Conservation (phyloP, 495 filamentous ascomycete genomes). For the Eremomyces bilateralis region DNA sequence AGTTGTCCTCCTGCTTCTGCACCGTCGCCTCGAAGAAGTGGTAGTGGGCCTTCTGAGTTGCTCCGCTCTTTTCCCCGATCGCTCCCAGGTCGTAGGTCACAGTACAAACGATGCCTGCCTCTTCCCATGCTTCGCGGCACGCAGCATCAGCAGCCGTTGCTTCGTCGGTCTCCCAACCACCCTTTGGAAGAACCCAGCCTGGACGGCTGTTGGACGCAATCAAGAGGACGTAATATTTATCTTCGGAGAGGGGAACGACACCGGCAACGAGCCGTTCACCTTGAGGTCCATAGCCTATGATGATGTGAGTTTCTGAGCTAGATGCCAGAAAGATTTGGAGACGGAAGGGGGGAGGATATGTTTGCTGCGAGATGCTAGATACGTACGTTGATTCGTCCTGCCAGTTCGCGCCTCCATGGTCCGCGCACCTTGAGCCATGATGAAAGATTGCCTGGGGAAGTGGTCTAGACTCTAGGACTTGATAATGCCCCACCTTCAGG, state of each 20-base stretch:
- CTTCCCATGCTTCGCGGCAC: constrained; percentile 86
- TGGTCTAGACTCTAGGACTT: no score
- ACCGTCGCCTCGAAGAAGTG: constrained; percentile 79
- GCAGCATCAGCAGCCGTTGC: constrained; percentile 43
- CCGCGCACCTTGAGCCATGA: no score
- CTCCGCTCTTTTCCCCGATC: constrained; percentile 54
- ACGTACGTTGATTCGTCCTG: constrained; percentile 29
- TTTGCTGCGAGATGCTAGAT: background rate
- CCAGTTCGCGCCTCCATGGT: constrained; percentile 26
- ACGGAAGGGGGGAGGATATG: background rate
- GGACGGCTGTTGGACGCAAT: constrained; percentile 76
- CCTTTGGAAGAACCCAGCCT: constrained; percentile 93
- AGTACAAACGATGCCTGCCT: constrained; percentile 72
- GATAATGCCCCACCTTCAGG: no score
- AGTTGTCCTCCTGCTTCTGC: constrained; percentile 56
- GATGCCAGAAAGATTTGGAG: background rate
- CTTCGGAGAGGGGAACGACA: constrained; percentile 59
- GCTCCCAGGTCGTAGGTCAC: constrained; percentile 66
- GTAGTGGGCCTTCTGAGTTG: constrained; percentile 48
- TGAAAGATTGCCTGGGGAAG: no score
- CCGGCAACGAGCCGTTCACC: constrained; percentile 92
- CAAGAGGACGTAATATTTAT: constrained; percentile 66
- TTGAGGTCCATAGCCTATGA: constrained; percentile 63
- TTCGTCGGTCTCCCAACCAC: constrained; percentile 94
- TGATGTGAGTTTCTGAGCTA: background rate